Base-by-base conservation (phyloP, 345 rosid genomes). In the Boechera stricta region DNA sequence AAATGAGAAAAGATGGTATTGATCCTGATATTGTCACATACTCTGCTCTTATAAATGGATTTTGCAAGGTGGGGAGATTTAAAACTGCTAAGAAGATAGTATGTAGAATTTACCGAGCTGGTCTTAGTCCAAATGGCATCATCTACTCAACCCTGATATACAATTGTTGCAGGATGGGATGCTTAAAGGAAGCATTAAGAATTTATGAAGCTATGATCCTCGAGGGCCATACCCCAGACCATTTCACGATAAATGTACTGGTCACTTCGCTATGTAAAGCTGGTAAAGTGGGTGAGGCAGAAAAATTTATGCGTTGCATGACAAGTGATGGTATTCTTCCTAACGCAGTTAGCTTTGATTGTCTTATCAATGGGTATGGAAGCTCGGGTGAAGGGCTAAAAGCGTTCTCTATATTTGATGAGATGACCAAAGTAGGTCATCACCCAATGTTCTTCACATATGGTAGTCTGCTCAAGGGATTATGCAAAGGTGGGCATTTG, bases 1-100 rank as follows among this genome's bases (percentile, higher is more conserved):
- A 72, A 78, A 91, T 91, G 98, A 52, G 84, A 18, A 74, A 76
- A 77, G 91, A 86, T 79, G 89, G 88, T 66, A 80, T 75, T 72
- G 58, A 54, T 76, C 92, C 93, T 45, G 98, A 94, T 85, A 44
- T 90, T 49, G 81, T 90, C 64, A 88, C 96, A 32, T 91, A 85
- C 76, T 90, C 98, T 33, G 91, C 80, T 10, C 94, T 94, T 48
- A 75, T 94, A 70, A 89, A 89, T 82, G 98, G 98, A 78, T 88
- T 86, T 74, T 84, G 82, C 83, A 81, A 65, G 77, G 85, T 70
- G 47, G 87, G 92, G 60, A 89, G 68, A 58, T 67, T 84, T 18
- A 71, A 45, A 67, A 67, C 67, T 52, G 85, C 78, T 0, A 90
- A 85, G 87, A 93, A 90, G 84, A 71, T 89, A 48, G 63, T 89